Base-by-base conservation (phyloP, 352 stramenopile genomes). In the Globisporangium polare region DNA sequence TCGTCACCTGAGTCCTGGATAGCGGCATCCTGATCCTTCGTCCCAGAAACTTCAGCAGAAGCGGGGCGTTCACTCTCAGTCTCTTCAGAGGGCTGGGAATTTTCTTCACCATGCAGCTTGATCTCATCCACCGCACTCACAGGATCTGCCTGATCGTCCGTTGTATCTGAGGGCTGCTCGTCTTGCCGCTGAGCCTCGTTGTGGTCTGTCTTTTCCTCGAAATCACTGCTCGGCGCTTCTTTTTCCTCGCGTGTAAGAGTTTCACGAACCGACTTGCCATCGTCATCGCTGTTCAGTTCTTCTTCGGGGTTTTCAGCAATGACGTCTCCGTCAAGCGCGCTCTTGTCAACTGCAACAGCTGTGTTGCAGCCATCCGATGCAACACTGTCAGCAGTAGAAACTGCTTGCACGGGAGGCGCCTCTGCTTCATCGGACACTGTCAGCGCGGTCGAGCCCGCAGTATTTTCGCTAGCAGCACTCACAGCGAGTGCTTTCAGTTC, bases 301-400 rank as follows among this genome's bases (percentile, higher is more conserved):
- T 58, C 35, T 49, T 58, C 22, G 7, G 13, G 49, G 49, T 58
- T 35, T 58, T 58, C 22, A 9, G 22, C 31, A 46, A 58, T 58
- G 10, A 17, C 26, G 17, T 37, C 10, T 24, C 24, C 10, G 4
- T 31, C 20, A 8, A 54, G 27, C 17, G 27, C 4, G 27, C 27
- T 39, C 27, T 54, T 8, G 26, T 12, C 49, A 54, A 53, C n/a
- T 35, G 13, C 13, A 31, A 29, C 9, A 47, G 12, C 15, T 5
- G 46, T 24, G 27, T 7, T 42, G 29, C 41, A 5, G 15, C 2
- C 46, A 20, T 20, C 41, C 3, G n/a, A 31, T 41, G 27, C 49
- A 7, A 7, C 8, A 18, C n/a, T 18, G 49, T 8, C 26, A 54
- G 7, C 8, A 10, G 31, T 27, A 17, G 49, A 39, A 15, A 17